Evolutionary conservation across 169 alveolate genomes (phyloP).

Genomic region (Eimeria sp.): DNA sequence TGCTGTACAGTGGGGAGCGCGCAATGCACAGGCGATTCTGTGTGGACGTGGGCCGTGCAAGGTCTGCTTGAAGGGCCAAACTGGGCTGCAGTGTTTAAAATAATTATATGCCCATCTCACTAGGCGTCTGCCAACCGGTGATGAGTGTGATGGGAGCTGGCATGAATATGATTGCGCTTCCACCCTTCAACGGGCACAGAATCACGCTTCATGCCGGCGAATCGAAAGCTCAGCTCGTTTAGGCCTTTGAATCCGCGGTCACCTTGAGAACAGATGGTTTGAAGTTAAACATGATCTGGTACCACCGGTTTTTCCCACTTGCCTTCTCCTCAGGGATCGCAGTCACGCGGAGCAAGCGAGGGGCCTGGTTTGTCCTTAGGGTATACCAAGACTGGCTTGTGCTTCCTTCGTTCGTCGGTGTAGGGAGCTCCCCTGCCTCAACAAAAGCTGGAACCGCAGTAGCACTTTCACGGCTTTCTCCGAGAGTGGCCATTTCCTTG

Average conservation of each 20-base stretch:
- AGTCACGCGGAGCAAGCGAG: constrained; percentile 60
- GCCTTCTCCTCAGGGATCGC: constrained; percentile 18
- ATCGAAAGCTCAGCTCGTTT: neutral
- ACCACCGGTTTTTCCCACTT: neutral
- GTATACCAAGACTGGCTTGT: constrained; percentile 5
- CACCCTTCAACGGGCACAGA: neutral
- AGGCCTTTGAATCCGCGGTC: constrained; percentile 24
- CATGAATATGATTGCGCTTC: neutral
- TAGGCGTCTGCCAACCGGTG: neutral
- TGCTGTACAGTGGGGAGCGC: neutral
- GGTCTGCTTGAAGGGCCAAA: neutral
- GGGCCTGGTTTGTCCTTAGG: constrained; percentile 37
- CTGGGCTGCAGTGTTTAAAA: neutral
- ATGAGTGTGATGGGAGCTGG: neutral
- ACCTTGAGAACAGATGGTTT: constrained; percentile 32
- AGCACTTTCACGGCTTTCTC: neutral
- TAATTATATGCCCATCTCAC: neutral
- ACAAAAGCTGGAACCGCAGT: neutral
- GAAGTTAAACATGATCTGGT: constrained; percentile 23
- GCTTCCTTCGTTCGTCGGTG: neutral
- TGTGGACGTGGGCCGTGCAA: neutral
- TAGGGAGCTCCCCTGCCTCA: neutral
- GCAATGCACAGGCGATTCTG: neutral
- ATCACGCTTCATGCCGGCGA: neutral
- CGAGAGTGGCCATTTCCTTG: neutral